Evolutionary conservation across 345 rosid species (phyloP).

Genomic region (Syzygium oleosum): DNA sequence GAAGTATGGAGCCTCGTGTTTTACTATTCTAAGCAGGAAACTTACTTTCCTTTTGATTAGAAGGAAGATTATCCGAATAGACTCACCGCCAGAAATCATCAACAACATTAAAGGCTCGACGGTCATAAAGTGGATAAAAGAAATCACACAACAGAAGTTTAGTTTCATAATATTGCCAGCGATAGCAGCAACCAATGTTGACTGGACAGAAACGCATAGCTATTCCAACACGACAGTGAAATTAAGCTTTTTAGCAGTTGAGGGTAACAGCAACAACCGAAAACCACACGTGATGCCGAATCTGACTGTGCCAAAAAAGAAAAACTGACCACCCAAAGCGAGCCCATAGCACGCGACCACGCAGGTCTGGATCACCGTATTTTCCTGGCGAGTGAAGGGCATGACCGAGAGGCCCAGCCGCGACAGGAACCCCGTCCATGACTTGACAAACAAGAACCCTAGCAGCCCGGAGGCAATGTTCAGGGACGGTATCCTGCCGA

Average conservation of each 20-base stretch:
- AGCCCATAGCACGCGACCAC: conserved; percentile 96
- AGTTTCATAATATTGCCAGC: not conserved
- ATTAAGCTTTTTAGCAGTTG: not conserved
- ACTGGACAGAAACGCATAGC: not conserved
- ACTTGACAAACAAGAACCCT: conserved; percentile 90
- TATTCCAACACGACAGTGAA: not conserved
- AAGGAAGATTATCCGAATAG: not conserved
- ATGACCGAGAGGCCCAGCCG: conserved; percentile 46
- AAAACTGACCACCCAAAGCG: conserved; percentile 65
- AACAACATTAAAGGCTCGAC: no score
- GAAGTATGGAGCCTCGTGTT: not conserved
- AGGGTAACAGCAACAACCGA: not conserved
- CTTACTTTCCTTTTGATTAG: not conserved
- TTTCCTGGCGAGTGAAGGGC: conserved; percentile 88
- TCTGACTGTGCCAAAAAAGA: no score
- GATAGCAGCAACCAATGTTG: not conserved
- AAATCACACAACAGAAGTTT: no score
- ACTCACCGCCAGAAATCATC: no score
- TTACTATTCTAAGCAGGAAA: not conserved
- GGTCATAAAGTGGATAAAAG: no score
- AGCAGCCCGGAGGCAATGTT: conserved; percentile 89
- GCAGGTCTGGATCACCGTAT: conserved; percentile 89
- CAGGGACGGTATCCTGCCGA: conserved; percentile 80
- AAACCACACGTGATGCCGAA: no score
- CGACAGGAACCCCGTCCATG: conserved; percentile 74